Base-by-base conservation (phyloP, 1,284 basidiomycete genomes). In the Phenoliferia sp. region DNA sequence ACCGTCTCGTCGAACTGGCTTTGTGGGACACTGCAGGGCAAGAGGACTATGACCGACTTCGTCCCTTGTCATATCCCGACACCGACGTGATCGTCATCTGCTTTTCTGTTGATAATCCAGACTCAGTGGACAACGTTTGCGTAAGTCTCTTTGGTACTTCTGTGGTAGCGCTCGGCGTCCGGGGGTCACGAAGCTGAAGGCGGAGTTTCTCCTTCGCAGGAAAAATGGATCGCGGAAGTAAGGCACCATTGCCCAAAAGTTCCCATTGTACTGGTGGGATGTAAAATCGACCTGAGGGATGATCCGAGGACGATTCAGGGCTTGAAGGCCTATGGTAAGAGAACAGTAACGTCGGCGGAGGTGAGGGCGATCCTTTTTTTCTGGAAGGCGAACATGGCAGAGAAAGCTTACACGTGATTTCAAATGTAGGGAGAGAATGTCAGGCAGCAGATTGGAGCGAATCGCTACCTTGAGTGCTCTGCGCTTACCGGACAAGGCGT, bases 21-120 rank as follows among this genome's bases (percentile, higher is more conserved):
- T 22, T 44, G 39, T 44, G 39, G 39, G 39, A 44, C 39, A 44
- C 39, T 12, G 39, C 39, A 12, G 39, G 95, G 26, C 94, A 98
- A 80, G 94, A 98, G 81, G 94, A 98, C 82, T 98, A 97, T 80
- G 94, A 98, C 39, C 39, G 39, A 12, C 39, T 44, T 22, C 39
- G 39, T 44, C 39, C 39, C 39, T 44, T 44, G 22, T 44, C 39
- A 12, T 44, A 44, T 22, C 39, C 39, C 12, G 39, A 44, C 39
- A 44, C 39, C 12, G 39, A 44, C 39, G 39, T 44, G 12, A 22
- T 44, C 39, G 39, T 44, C 39, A 44, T 44, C 39, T 44, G 39
- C 39, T 44, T 44, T 22, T 44, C 39, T 22, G 12, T 44, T 22
- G 39, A 44, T 22, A 44, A 22, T 22, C 39, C 39, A 12, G 39